A percentile compares a stretch with the other conserved stretches of the same genome.
Conservation (phyloP, 129 eudicot species). For the Pseudognaphalium luteoalbum region DNA sequence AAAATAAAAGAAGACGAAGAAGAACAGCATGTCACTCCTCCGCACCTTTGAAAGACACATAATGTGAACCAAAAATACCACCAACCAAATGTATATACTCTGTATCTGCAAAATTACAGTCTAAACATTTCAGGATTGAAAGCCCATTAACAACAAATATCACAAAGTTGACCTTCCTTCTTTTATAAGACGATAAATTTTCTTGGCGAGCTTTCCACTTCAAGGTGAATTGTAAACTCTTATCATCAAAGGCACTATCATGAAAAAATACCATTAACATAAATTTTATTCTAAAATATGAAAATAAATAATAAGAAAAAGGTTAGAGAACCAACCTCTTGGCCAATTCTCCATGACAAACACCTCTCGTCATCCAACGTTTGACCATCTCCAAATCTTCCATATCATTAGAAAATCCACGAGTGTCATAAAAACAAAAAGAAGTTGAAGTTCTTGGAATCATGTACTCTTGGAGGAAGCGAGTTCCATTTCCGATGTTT, state of each 20-base stretch:
- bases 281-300: no score
- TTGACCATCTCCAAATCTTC: constrained; percentile 50
- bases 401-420: constrained; percentile 51
- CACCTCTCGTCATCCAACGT: constrained; percentile 74
- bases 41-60: constrained; percentile 73
- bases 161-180: constrained; percentile 63
- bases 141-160: constrained; percentile 77
- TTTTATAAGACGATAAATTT: constrained; percentile 18
- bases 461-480: constrained; percentile 70
- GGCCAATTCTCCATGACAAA: constrained; percentile 60
- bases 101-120: constrained; percentile 37
- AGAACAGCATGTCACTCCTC: neutral
- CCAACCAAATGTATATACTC: constrained; percentile 41
- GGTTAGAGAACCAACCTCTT: constrained; percentile 40
- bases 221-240: constrained; percentile 24
- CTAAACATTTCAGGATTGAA: constrained; percentile 59
- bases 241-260: constrained; percentile 4
- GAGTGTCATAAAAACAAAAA: constrained; percentile 72
- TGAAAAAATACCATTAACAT: neutral
- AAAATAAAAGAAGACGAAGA: neutral
- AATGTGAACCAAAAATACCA: constrained; percentile 43
- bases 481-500: constrained; percentile 58
- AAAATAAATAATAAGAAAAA: neutral
- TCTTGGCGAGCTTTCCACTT: constrained; percentile 40
- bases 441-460: constrained; percentile 62